phyloP scores from a whole-genome alignment of 208 protist genomes.

The Acanthamoeba lenticulata region DNA sequence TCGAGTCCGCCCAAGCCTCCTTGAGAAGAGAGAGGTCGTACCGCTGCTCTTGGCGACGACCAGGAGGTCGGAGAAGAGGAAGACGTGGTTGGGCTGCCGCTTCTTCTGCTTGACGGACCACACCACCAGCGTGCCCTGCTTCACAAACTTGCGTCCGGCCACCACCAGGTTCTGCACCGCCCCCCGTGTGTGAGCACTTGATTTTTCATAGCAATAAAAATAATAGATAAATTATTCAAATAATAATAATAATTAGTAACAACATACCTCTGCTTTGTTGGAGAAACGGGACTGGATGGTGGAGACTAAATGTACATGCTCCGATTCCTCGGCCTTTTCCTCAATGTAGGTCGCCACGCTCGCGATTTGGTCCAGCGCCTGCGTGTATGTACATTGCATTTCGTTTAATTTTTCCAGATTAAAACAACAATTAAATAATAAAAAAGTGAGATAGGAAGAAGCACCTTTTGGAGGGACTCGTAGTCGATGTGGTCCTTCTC shows the following conservation, averaged over 20 bases:
- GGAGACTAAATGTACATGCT: conserved; percentile 16
- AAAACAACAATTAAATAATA: background rate
- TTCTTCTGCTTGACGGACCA: conserved; percentile 60
- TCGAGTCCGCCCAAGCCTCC: too few species aligned
- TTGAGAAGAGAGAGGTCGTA: background rate
- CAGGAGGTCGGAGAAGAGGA: conserved; percentile 56
- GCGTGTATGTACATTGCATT: background rate
- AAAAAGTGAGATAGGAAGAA: background rate
- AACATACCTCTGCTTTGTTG: conserved; percentile 45
- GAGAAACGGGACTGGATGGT: conserved; percentile 19
- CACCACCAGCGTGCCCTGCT: background rate
- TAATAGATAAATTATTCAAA: background rate
- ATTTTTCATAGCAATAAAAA: too few species aligned
- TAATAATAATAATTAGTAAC: background rate
- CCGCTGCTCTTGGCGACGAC: background rate
- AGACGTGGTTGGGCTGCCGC: conserved; percentile 5
- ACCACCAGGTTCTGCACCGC: background rate
- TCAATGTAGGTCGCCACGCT: conserved; percentile 59
- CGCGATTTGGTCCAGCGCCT: conserved; percentile 55
- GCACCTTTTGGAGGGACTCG: background rate
- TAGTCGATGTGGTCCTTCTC: background rate
- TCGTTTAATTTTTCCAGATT: background rate
- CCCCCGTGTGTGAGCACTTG: background rate
- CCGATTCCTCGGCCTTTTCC: conserved; percentile 34
- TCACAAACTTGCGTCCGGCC: conserved; percentile 4